These are phyloP conservation scores for Hyaloscypha variabilis DNA, from an alignment of 495 filamentous ascomycete genomes.

Conservation along the genomic window DNA sequence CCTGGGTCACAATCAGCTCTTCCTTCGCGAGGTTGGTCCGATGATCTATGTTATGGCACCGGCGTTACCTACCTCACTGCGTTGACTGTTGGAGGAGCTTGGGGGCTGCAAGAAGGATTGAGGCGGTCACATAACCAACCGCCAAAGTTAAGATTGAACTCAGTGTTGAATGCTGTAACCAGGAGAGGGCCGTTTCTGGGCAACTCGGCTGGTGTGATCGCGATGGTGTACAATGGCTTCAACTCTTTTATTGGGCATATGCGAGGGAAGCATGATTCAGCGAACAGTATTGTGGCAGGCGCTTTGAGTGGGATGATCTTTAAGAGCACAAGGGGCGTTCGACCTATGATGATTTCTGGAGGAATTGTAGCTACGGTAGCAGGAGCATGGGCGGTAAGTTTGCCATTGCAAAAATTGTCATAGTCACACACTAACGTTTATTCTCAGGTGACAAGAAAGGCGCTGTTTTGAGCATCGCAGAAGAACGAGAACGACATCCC, in stretches of 20 bases:
- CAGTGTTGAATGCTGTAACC: slow-evolving; percentile 90
- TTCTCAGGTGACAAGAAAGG: slow-evolving; percentile 57
- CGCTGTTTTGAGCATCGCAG: slow-evolving; percentile 51
- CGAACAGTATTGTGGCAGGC: slow-evolving; percentile 85
- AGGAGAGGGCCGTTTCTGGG: slow-evolving; percentile 94
- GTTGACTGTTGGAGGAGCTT: slow-evolving; percentile 83
- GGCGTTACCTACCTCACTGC: slow-evolving; percentile 90
- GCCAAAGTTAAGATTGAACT: slow-evolving; percentile 89
- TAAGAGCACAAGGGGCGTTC: slow-evolving; percentile 88
- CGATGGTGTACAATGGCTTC: slow-evolving; percentile 91
- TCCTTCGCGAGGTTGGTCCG: slow-evolving; percentile 94
- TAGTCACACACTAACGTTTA: slow-evolving; percentile 38
- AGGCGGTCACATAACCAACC: slow-evolving; percentile 72
- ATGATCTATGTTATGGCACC: slow-evolving; percentile 97
- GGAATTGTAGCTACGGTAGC: slow-evolving; percentile 84
- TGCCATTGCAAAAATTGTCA: neutral
- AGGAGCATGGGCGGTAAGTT: slow-evolving; percentile 84
- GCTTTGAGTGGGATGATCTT: slow-evolving; percentile 89
- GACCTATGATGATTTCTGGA: slow-evolving; percentile 91
- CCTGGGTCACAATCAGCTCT: slow-evolving; percentile 83
- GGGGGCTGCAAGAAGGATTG: slow-evolving; percentile 89
- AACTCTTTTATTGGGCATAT: slow-evolving; percentile 88
- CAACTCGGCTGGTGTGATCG: slow-evolving; percentile 92
- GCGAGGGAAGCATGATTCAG: slow-evolving; percentile 86
- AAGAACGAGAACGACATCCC: slow-evolving; percentile 2